These are phyloP conservation scores for Pseudopyricularia cyperi DNA, from an alignment of 2,329 filamentous ascomycete species.

Conservation along the genomic window DNA sequence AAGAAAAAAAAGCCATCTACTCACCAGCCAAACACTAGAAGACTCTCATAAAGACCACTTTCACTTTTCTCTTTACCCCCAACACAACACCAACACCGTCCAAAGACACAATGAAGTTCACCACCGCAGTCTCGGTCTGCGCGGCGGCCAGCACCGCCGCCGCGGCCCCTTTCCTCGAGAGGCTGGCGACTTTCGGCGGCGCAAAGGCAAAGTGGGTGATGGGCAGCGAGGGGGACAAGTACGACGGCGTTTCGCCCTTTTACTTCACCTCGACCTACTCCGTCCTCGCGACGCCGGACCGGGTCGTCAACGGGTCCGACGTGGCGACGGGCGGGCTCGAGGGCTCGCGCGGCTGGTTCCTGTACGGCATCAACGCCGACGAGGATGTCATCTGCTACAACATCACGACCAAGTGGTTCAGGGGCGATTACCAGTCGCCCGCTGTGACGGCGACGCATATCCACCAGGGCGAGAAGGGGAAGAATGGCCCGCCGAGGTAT, in stretches of 20 bases:
- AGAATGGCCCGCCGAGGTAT: constrained; percentile 26
- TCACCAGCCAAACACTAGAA: no score
- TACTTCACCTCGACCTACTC: constrained; percentile 31
- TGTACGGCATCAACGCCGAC: constrained; percentile 31
- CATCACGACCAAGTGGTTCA: constrained; percentile 31
- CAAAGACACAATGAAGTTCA: not conserved
- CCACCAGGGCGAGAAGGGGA: constrained; percentile 28
- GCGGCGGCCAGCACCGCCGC: not conserved
- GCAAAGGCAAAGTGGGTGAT: not conserved
- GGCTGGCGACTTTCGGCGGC: not conserved
- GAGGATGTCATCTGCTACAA: constrained; percentile 19
- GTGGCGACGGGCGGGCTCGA: constrained; percentile 15
- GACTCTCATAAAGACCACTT: no score
- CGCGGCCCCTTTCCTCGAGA: not conserved
- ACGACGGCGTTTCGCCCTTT: constrained; percentile 4
- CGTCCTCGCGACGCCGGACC: constrained; percentile 28
- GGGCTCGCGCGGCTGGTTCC: constrained; percentile 30
- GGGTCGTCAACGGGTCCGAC: constrained; percentile 27
- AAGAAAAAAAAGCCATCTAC: no score
- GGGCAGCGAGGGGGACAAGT: not conserved
- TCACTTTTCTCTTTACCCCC: no score
- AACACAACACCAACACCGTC: no score
- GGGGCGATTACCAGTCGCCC: constrained; percentile 28
- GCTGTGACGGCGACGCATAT: constrained; percentile 35
- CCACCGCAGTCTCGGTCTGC: not conserved